phyloP scores from a whole-genome alignment of 352 stramenopile species.

The Bremia lactucae region DNA sequence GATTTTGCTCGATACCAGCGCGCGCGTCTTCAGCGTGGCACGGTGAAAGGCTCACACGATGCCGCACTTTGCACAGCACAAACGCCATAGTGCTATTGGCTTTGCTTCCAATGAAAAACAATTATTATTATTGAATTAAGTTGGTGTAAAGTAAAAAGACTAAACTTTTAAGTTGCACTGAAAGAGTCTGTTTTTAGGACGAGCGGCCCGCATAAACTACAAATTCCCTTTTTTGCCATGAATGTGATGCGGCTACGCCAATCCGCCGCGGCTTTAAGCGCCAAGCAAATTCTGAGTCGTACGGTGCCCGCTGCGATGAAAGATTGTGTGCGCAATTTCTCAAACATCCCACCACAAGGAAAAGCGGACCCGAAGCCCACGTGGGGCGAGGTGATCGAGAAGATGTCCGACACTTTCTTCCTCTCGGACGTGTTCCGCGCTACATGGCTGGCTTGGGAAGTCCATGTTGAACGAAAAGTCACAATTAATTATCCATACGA shows the following conservation, averaged over 20 bases:
- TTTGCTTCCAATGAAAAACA: constrained; percentile 23
- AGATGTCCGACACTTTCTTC: constrained; percentile 79
- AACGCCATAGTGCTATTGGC: constrained; percentile 29
- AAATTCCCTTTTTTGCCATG: constrained; percentile 21
- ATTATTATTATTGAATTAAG: no score
- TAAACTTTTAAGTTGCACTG: not conserved
- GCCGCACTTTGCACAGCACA: constrained; percentile 53
- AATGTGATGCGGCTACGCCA: constrained; percentile 50
- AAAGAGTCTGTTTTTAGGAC: constrained; percentile 1
- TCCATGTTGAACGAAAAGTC: constrained; percentile 87
- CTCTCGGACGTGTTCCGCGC: constrained; percentile 69
- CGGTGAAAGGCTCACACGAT: constrained; percentile 61
- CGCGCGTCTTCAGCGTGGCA: constrained; percentile 57
- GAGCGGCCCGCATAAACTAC: constrained; percentile 5
- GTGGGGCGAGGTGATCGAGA: constrained; percentile 65
- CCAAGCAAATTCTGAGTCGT: constrained; percentile 20
- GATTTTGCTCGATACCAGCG: constrained; percentile 63
- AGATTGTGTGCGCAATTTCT: constrained; percentile 20
- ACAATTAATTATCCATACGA: constrained; percentile 99
- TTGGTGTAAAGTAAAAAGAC: no score
- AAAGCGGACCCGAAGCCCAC: constrained; percentile 44
- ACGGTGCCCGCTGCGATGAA: constrained; percentile 2
- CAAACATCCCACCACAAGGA: constrained; percentile 15
- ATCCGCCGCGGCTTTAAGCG: constrained; percentile 29
- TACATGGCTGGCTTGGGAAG: constrained; percentile 70